Conservation (phyloP, 345 rosid genomes). For the Rhizophora mangle region DNA sequence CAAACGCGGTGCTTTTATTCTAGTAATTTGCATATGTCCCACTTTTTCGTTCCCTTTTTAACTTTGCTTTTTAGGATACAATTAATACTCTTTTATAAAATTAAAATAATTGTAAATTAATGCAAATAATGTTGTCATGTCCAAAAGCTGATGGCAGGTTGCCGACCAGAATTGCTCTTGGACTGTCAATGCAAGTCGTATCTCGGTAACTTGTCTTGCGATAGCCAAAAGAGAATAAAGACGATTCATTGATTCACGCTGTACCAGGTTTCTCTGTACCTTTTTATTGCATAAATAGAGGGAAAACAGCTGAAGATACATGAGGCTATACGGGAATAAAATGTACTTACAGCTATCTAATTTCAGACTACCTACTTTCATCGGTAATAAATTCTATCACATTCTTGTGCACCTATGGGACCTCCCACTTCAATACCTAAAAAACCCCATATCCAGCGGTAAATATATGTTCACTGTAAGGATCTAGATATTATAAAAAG, state of each 20-base stretch:
- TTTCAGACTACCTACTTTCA: slow-evolving; percentile 16
- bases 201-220: not conserved
- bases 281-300: not conserved
- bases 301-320: not conserved
- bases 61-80: no score
- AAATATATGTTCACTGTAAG: not conserved
- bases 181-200: no score
- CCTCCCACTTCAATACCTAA: not conserved
- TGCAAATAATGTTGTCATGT: no score
- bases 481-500: slow-evolving; percentile 14
- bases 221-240: not conserved
- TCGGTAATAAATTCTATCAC: slow-evolving; percentile 4
- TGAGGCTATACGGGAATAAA: slow-evolving; percentile 13
- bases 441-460: slow-evolving; percentile 18
- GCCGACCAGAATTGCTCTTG: no score
- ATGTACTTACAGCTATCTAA: slow-evolving; percentile 22
- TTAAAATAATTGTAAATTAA: no score
- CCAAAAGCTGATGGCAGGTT: no score
- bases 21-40: no score
- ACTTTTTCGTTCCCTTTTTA: no score
- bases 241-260: not conserved
- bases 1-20: no score
- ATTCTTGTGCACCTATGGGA: slow-evolving; percentile 23
- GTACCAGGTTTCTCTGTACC: slow-evolving; percentile 7
- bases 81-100: no score